phyloP scores from a whole-genome alignment of 306 rosid genomes.

The Cucumis sativus region Cucumber_9930_V3 NC_026660.2:15270001-15270500 shows the following conservation, averaged over 20 bases:
- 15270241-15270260: conserved; percentile 11
- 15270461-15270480: conserved; percentile 71
- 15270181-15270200: conserved; percentile 97
- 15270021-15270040: conserved; percentile 72
- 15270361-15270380: conserved; percentile 79
- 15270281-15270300: conserved; percentile 91
- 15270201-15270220: conserved; percentile 17
- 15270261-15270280: conserved; percentile 69
- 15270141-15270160: conserved; percentile 77
- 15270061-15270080: conserved; percentile 81
- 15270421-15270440: conserved; percentile 88
- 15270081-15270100: conserved; percentile 80
- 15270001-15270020: not conserved
- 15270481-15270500: conserved; percentile 56
- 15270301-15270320: conserved; percentile 68
- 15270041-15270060: conserved; percentile 83
- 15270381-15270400: conserved; percentile 96
- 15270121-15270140: conserved; percentile 93
- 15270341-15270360: conserved; percentile 73
- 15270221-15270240: not conserved
- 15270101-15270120: conserved; percentile 90
- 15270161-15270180: conserved; percentile 72
- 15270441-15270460: conserved; percentile 73
- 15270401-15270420: conserved; percentile 91
- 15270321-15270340: conserved; percentile 80